These are phyloP conservation scores for Annona squamosa DNA, from an alignment of 164 flowering plant species.

Conservation along the genomic window DNA sequence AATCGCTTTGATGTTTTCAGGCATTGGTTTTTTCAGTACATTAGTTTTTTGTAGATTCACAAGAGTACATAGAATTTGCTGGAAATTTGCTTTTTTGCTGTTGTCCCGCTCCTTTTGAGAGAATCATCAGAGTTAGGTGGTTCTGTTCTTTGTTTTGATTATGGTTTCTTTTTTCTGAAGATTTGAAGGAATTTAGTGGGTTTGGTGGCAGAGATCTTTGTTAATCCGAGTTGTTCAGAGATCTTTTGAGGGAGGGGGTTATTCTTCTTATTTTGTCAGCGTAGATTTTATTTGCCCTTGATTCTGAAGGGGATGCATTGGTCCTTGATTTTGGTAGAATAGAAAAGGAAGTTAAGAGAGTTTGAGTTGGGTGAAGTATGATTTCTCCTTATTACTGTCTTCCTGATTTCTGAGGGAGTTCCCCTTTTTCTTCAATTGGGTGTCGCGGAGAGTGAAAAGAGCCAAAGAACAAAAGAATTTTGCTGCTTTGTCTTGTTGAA, in stretches of 20 bases:
- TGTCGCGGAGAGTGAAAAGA: neutral
- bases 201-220: conserved; percentile 35
- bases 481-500: neutral
- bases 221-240: conserved; percentile 14
- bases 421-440: neutral
- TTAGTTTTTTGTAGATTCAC: conserved; percentile 16
- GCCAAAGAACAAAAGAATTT: neutral
- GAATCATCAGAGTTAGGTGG: conserved; percentile 20
- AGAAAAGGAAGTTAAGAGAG: neutral
- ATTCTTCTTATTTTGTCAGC: neutral
- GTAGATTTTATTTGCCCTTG: neutral
- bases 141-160: conserved; percentile 9
- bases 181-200: conserved; percentile 30
- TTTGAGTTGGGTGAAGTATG: neutral
- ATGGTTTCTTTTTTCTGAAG: conserved; percentile 12
- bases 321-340: neutral
- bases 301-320: neutral
- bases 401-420: neutral
- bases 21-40: conserved; percentile 7
- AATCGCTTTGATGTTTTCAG: conserved; percentile 16
- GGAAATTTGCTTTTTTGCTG: conserved; percentile 4
- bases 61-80: neutral
- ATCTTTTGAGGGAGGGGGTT: neutral
- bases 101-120: conserved; percentile 4
- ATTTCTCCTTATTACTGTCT: neutral